These are phyloP conservation scores for Seiridium cupressi DNA, from an alignment of 2,329 filamentous ascomycete species.

Conservation along the genomic window DNA sequence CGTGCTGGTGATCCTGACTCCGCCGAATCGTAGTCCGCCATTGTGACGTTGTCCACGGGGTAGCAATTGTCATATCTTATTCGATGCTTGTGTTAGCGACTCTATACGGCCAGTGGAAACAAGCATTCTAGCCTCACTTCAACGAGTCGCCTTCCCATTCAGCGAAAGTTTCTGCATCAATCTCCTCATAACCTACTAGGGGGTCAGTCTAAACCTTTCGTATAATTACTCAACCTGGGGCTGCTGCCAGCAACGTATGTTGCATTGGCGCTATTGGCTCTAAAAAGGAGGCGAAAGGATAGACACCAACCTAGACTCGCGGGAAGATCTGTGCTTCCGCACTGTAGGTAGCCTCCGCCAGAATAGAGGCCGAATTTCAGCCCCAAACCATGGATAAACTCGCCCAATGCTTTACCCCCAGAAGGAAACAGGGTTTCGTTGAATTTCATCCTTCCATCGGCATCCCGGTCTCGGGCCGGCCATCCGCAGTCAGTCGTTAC, in stretches of 20 bases:
- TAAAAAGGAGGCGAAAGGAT: neutral
- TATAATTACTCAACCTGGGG: neutral
- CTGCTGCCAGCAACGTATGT: neutral
- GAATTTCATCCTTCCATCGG: constrained; percentile 46
- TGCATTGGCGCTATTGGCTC: neutral
- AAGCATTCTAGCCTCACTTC: constrained; percentile 37
- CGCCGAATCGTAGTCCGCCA: constrained; percentile 38
- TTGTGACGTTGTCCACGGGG: constrained; percentile 36
- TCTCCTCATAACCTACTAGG: constrained; percentile 35
- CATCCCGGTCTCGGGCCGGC: constrained; percentile 37
- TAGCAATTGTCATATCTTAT: constrained; percentile 49
- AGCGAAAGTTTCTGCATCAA: constrained; percentile 37
- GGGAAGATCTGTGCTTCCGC: constrained; percentile 38
- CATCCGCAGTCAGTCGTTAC: constrained; percentile 61
- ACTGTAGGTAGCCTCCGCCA: constrained; percentile 43
- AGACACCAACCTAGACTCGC: constrained; percentile 38
- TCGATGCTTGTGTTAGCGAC: neutral
- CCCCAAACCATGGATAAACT: constrained; percentile 46
- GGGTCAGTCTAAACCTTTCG: neutral
- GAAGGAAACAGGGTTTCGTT: constrained; percentile 49
- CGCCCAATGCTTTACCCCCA: constrained; percentile 44
- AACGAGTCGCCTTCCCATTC: constrained; percentile 46
- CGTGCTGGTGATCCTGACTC: constrained; percentile 37
- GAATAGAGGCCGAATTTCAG: constrained; percentile 56
- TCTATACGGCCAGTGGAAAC: no score